phyloP scores from a whole-genome alignment of 1,139 yeast species.

The Taphrina sp. region DNA sequence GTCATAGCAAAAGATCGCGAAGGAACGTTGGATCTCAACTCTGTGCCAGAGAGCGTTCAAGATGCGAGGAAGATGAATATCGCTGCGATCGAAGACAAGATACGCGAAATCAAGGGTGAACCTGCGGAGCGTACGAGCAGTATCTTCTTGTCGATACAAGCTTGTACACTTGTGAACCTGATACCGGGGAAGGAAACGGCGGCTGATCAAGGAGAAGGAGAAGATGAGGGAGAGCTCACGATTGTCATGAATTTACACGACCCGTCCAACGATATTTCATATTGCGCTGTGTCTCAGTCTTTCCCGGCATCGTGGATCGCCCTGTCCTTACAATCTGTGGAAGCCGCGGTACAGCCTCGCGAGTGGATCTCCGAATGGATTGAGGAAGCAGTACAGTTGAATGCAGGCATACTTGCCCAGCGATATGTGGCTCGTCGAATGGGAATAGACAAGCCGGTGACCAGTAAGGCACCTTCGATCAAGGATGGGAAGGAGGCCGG shows the following conservation, averaged over 20 bases:
- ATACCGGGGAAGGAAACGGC: constrained; percentile 38
- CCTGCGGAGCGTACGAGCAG: constrained; percentile 7
- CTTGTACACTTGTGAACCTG: constrained; percentile 41
- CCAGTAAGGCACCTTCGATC: background rate
- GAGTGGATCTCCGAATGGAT: constrained; percentile 97
- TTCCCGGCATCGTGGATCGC: constrained; percentile 86
- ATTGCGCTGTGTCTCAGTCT: constrained; percentile 78
- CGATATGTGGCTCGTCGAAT: constrained; percentile 85
- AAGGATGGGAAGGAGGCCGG: background rate
- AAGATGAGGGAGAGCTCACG: constrained; percentile 39
- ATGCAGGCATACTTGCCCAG: constrained; percentile 85
- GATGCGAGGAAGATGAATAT: constrained; percentile 17
- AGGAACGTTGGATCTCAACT: constrained; percentile 8
- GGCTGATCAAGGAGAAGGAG: constrained; percentile 39
- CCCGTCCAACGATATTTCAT: constrained; percentile 68
- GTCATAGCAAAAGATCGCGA: constrained; percentile 18
- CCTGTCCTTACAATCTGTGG: constrained; percentile 58
- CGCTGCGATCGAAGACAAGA: constrained; percentile 16
- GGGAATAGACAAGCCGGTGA: constrained; percentile 52
- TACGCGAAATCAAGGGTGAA: constrained; percentile 3
- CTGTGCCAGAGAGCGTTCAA: background rate
- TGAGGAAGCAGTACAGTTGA: constrained; percentile 71
- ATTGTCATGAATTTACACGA: constrained; percentile 76
- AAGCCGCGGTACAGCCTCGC: constrained; percentile 56
- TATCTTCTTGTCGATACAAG: constrained; percentile 6